Evolutionary conservation across 148 eudicot genomes (phyloP).

Genomic region (Silene conica): DNA sequence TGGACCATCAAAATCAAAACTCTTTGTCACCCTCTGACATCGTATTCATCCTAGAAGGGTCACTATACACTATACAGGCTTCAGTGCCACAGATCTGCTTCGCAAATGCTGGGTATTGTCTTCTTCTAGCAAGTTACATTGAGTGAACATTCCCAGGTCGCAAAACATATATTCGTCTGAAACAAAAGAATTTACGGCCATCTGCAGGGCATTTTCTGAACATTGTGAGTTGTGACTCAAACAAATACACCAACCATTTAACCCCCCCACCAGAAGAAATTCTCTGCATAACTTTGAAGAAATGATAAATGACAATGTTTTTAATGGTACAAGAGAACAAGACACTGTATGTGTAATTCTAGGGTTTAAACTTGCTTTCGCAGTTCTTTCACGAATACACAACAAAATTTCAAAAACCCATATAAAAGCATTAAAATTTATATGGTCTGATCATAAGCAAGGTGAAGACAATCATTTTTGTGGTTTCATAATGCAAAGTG

Average conservation of each 20-base stretch:
- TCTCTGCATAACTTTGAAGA: neutral
- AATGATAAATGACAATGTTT: neutral
- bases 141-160: neutral
- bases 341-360: neutral
- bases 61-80: no score
- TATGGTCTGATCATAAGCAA: neutral
- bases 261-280: neutral
- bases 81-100: no score
- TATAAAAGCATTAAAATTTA: neutral
- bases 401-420: neutral
- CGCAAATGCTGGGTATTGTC: neutral
- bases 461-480: neutral
- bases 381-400: neutral
- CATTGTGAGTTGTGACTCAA: neutral
- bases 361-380: neutral
- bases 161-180: neutral
- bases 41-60: no score
- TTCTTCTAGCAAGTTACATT: neutral
- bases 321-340: neutral
- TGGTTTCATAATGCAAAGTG: neutral
- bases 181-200: neutral
- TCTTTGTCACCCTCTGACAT: no score
- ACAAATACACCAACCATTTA: neutral
- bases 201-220: neutral
- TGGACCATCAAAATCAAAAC: no score